A percentile compares a stretch with the other conserved stretches of the same genome.
Conservation (phyloP, 2,329 filamentous ascomycete species). For the Colletotrichum falcatum region DNA sequence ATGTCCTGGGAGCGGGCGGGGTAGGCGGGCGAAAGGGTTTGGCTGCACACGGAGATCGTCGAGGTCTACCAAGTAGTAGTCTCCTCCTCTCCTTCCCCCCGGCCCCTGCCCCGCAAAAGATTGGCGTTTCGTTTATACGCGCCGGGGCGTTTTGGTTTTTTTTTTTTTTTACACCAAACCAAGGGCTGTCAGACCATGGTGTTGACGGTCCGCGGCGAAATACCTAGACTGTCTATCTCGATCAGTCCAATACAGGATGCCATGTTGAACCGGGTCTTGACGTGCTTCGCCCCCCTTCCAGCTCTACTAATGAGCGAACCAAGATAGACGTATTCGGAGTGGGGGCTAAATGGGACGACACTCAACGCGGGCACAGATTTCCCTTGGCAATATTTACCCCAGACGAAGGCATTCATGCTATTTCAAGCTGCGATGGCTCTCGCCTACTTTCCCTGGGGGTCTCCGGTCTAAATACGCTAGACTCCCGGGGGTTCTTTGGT, state of each 20-base stretch:
- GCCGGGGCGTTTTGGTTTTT: neutral
- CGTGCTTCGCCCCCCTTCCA: neutral
- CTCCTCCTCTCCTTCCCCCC: no score
- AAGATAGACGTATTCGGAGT: neutral
- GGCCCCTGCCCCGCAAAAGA: neutral
- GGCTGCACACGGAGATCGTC: neutral
- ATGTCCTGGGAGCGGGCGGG: neutral
- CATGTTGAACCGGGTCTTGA: neutral
- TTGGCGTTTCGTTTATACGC: conserved; percentile 4
- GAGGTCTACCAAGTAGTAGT: neutral
- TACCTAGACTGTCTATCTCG: neutral
- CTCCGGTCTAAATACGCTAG: neutral
- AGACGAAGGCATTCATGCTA: neutral
- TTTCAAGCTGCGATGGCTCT: neutral
- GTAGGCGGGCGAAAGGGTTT: neutral
- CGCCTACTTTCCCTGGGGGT: neutral
- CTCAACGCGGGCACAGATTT: neutral
- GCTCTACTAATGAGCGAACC: neutral
- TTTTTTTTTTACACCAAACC: neutral
- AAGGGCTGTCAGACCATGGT: neutral
- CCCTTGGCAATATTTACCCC: conserved; percentile 4
- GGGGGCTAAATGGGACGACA: neutral
- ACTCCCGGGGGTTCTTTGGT: no score
- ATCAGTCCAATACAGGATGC: neutral
- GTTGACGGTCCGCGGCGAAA: no score